Evolutionary conservation across 495 filamentous ascomycete species (phyloP).

Genomic region (Saxophila tyrrhenica): DNA sequence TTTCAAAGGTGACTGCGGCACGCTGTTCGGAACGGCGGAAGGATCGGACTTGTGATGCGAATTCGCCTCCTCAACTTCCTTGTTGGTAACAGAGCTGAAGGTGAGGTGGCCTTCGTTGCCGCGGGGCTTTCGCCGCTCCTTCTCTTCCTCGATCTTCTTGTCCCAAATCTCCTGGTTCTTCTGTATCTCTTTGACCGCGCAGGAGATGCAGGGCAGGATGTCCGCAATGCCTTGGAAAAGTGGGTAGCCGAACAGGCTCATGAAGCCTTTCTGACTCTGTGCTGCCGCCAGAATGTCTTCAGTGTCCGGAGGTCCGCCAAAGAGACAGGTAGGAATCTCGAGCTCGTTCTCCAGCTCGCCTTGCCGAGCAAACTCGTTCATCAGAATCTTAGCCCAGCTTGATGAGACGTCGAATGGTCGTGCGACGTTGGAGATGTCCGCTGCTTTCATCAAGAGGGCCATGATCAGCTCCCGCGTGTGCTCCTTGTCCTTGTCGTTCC

Average conservation of each 20-base stretch:
- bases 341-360: conserved; percentile 83
- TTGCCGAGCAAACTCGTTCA: conserved; percentile 89
- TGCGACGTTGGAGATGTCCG: conserved; percentile 97
- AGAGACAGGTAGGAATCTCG: conserved; percentile 72
- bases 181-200: conserved; percentile 68
- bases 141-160: conserved; percentile 46
- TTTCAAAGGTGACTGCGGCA: neutral
- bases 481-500: conserved; percentile 58
- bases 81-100: conserved; percentile 14
- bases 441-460: conserved; percentile 89
- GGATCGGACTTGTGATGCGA: conserved; percentile 10
- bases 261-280: conserved; percentile 83
- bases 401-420: conserved; percentile 63
- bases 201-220: conserved; percentile 70
- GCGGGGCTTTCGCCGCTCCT: conserved; percentile 20
- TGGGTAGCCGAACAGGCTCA: conserved; percentile 87
- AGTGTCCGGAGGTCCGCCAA: conserved; percentile 69
- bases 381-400: conserved; percentile 80
- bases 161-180: conserved; percentile 66
- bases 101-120: conserved; percentile 8
- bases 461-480: conserved; percentile 70
- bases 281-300: conserved; percentile 73
- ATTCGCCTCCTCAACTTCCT: conserved; percentile 16
- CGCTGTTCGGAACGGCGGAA: neutral
- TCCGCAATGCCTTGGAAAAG: conserved; percentile 79